These are phyloP conservation scores for Geotrichum reessii DNA, from an alignment of 1,139 yeast species.

Conservation along the genomic window DNA sequence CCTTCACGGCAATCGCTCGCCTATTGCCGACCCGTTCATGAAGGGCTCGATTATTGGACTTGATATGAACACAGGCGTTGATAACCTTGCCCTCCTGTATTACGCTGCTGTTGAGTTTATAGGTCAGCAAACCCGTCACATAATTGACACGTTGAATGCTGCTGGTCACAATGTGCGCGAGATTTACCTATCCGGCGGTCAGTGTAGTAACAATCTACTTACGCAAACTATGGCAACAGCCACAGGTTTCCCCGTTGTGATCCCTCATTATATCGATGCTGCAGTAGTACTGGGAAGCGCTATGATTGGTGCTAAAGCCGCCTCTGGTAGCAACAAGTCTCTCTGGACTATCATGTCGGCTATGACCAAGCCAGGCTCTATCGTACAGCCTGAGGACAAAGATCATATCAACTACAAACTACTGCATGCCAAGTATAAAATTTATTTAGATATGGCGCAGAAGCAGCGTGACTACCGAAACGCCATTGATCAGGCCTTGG, in stretches of 20 bases:
- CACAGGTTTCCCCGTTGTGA: constrained; percentile 85
- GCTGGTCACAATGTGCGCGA: constrained; percentile 73
- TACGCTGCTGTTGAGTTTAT: constrained; percentile 94
- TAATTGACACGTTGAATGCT: constrained; percentile 73
- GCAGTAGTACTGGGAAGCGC: constrained; percentile 97
- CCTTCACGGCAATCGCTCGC: constrained; percentile 93
- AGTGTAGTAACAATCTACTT: constrained; percentile 82
- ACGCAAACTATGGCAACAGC: constrained; percentile 90
- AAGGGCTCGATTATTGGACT: constrained; percentile 90
- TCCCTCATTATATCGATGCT: constrained; percentile 92
- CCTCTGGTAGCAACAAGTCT: constrained; percentile 36
- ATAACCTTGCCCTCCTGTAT: constrained; percentile 78
- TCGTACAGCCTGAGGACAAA: constrained; percentile 58
- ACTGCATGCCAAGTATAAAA: constrained; percentile 69
- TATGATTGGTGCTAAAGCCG: constrained; percentile 89
- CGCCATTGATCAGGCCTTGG: constrained; percentile 48
- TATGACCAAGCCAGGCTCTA: constrained; percentile 78
- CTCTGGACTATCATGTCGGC: constrained; percentile 84
- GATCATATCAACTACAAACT: constrained; percentile 62
- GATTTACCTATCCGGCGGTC: constrained; percentile 93
- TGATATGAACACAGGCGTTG: constrained; percentile 80
- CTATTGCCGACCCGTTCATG: constrained; percentile 92
- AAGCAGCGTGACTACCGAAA: constrained; percentile 72
- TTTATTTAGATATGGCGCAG: constrained; percentile 81
- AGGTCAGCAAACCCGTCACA: constrained; percentile 95